These are phyloP conservation scores for Saccharomyces pastorianus DNA, from an alignment of 1,139 yeast genomes.

Conservation along the genomic window DNA sequence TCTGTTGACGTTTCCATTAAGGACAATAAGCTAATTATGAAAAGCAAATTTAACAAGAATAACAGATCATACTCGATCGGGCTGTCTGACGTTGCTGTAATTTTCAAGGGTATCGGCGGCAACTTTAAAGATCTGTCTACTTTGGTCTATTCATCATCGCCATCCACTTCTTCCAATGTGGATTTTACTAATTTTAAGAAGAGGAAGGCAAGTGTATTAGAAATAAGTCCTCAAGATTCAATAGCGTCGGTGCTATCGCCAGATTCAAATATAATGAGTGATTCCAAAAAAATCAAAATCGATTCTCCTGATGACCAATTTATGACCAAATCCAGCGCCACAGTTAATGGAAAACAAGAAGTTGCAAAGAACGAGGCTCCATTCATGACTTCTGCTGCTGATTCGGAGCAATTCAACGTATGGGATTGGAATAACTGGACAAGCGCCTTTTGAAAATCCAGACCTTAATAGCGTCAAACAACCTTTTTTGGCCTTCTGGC, in stretches of 20 bases:
- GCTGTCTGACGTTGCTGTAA: conserved; percentile 2
- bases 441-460: neutral
- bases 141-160: conserved; percentile 5
- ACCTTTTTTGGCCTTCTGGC: neutral
- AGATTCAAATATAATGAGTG: conserved; percentile 20
- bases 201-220: conserved; percentile 24
- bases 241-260: conserved; percentile 18
- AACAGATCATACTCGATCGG: conserved; percentile 1
- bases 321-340: conserved; percentile 9
- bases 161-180: conserved; percentile 2
- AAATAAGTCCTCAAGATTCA: conserved; percentile 25
- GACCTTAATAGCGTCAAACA: neutral
- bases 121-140: conserved; percentile 10
- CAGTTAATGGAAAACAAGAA: neutral
- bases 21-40: conserved; percentile 24
- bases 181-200: conserved; percentile 13
- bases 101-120: conserved; percentile 18
- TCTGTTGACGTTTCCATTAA: conserved; percentile 19
- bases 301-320: conserved; percentile 31
- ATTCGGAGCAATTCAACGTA: conserved; percentile 10
- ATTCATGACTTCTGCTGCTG: conserved; percentile 33
- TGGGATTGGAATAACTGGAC: conserved; percentile 32
- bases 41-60: conserved; percentile 18
- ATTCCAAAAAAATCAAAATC: conserved; percentile 27
- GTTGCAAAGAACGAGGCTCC: neutral